phyloP scores from a whole-genome alignment of 2,329 filamentous ascomycete species.

The Epichloe sp. region DNA sequence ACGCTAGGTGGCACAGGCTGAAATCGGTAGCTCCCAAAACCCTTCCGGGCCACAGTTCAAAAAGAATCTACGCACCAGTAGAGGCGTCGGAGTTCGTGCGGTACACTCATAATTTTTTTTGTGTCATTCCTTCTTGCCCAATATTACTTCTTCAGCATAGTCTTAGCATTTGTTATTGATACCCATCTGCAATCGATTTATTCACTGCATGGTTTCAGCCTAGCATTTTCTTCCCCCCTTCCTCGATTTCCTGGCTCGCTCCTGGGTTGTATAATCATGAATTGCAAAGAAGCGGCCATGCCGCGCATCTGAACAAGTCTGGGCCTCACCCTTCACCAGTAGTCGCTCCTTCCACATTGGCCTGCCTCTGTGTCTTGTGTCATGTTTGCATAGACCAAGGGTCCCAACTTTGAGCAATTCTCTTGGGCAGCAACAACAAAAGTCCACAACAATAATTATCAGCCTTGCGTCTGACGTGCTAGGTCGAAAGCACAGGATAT shows the following conservation, averaged over 20 bases:
- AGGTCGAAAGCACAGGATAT: not conserved
- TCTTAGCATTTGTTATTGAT: slow-evolving; percentile 3
- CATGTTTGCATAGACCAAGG: not conserved
- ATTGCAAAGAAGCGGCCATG: not conserved
- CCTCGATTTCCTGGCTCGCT: not conserved
- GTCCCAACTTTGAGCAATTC: not conserved
- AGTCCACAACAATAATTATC: not conserved
- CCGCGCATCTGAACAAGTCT: not conserved
- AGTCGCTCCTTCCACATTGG: slow-evolving; percentile 3
- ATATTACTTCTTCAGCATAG: not conserved
- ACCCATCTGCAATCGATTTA: not conserved
- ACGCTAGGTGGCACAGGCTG: slow-evolving; percentile 27
- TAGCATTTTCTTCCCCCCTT: not conserved
- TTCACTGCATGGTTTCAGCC: not conserved
- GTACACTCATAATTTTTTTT: not conserved
- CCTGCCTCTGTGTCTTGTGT: not conserved
- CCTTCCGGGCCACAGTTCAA: not conserved
- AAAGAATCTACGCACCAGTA: too few species aligned
- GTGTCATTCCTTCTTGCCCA: not conserved
- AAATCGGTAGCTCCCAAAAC: not conserved
- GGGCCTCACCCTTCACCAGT: not conserved
- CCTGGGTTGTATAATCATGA: not conserved
- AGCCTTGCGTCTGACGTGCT: not conserved
- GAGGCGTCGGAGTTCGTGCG: too few species aligned
- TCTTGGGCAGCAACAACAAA: not conserved